phyloP scores from a whole-genome alignment of 2,329 filamentous ascomycete genomes.

The Karstenula rhodostoma region DNA sequence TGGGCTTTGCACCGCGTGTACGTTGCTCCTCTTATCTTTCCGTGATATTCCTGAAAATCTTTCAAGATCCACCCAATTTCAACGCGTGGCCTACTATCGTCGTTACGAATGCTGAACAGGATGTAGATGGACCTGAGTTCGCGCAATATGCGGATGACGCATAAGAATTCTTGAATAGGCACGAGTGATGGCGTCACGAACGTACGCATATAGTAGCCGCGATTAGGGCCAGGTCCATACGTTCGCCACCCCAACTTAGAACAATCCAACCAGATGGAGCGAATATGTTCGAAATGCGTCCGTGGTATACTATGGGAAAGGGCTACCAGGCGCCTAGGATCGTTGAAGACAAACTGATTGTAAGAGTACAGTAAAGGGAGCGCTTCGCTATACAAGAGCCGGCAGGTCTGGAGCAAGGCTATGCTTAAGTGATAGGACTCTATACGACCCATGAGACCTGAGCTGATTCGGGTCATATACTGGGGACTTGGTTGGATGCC shows the following conservation, averaged over 20 bases:
- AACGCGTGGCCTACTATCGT: too few relatives aligned
- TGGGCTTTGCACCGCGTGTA: neutral
- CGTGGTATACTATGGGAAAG: neutral
- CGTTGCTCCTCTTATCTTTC: neutral
- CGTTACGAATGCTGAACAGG: neutral
- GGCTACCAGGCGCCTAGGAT: neutral
- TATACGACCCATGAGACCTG: neutral
- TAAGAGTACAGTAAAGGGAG: neutral
- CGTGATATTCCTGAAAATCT: neutral
- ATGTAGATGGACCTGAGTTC: neutral
- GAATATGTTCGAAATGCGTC: conserved; percentile 4
- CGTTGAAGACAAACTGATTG: conserved; percentile 1
- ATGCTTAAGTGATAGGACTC: neutral
- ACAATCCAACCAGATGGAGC: conserved; percentile 1
- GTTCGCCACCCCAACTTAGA: neutral
- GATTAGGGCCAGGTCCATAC: too few relatives aligned
- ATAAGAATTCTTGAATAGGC: neutral
- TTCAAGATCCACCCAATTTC: neutral
- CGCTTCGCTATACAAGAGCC: conserved; percentile 3
- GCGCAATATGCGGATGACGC: neutral
- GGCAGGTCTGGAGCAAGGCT: conserved; percentile 6
- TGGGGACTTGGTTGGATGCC: neutral
- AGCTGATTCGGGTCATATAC: neutral
- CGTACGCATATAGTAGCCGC: neutral
- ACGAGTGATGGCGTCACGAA: neutral